Conservation (phyloP, 208 protist genomes). For the Trypanosoma vivax region DNA sequence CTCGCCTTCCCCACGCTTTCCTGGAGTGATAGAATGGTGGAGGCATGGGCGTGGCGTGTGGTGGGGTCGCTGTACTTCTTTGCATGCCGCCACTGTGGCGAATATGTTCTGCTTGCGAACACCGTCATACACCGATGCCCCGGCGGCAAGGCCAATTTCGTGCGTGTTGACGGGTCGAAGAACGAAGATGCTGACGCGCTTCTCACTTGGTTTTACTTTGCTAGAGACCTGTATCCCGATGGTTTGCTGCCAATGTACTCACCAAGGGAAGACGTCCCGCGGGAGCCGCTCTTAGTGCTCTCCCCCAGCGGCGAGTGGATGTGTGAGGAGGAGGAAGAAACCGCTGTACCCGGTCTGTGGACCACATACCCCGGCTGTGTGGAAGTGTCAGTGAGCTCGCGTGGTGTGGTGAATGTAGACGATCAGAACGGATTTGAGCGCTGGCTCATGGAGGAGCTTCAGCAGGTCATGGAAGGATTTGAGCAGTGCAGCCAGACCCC, state of each 20-base stretch:
- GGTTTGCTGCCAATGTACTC: slow-evolving; percentile 29
- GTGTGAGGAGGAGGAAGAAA: slow-evolving; percentile 9
- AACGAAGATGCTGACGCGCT: slow-evolving; percentile 26
- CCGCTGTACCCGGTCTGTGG: slow-evolving; percentile 15
- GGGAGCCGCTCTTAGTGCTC: slow-evolving; percentile 7
- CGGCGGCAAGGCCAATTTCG: slow-evolving; percentile 13
- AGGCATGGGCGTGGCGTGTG: slow-evolving; percentile 69
- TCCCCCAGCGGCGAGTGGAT: slow-evolving; percentile 13
- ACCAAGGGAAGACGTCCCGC: slow-evolving; percentile 3
- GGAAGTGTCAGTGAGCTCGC: slow-evolving; percentile 26
- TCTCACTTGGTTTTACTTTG: slow-evolving; percentile 32
- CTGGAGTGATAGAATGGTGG: slow-evolving; percentile 24
- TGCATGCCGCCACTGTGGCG: slow-evolving; percentile 38
- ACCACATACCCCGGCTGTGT: slow-evolving; percentile 16
- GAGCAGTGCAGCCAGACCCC: neutral
- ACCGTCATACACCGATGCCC: slow-evolving; percentile 34
- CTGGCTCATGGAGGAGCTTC: slow-evolving; percentile 17
- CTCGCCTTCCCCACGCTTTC: slow-evolving; percentile 14
- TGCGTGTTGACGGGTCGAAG: slow-evolving; percentile 13
- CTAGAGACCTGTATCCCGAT: slow-evolving; percentile 30
- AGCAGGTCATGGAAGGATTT: slow-evolving; percentile 38
- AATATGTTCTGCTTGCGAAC: slow-evolving; percentile 43
- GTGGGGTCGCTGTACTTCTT: slow-evolving; percentile 46
- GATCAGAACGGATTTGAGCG: slow-evolving; percentile 58
- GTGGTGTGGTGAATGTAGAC: slow-evolving; percentile 35